A percentile compares a stretch with the other conserved stretches of the same genome.
Conservation (phyloP, 371 early-diverging fungal species). For the Apophysomyces elegans region DNA sequence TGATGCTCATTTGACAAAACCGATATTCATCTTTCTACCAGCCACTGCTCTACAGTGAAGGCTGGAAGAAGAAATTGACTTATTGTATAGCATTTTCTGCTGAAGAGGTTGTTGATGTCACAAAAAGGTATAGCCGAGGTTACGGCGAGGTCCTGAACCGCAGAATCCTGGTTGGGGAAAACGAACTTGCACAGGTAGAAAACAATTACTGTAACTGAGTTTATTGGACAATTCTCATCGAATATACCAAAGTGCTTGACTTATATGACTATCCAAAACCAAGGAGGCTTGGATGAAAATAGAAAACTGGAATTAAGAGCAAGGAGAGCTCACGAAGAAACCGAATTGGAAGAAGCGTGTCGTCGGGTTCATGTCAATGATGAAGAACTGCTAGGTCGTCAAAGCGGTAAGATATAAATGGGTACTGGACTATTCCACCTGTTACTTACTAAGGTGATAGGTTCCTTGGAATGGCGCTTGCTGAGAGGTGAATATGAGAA, state of each 20-base stretch:
- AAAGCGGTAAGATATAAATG: conserved; percentile 41
- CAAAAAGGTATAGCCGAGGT: conserved; percentile 56
- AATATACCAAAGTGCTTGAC: conserved; percentile 15
- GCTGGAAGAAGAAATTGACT: conserved; percentile 77
- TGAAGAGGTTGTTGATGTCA: conserved; percentile 68
- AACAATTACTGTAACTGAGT: conserved; percentile 1
- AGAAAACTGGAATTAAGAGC: conserved; percentile 16
- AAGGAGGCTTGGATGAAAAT: conserved; percentile 14
- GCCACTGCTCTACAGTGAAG: conserved; percentile 67
- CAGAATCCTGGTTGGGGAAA: conserved; percentile 56
- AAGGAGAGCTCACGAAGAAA: conserved; percentile 41
- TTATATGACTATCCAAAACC: conserved; percentile 21
- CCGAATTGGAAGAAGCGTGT: conserved; percentile 41
- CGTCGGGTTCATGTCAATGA: conserved; percentile 24
- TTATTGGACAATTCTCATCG: not conserved
- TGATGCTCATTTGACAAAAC: not conserved
- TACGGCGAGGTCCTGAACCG: conserved; percentile 50
- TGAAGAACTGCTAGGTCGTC: conserved; percentile 53
- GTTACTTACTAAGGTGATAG: conserved; percentile 15
- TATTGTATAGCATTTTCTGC: conserved; percentile 63
- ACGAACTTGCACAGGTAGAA: conserved; percentile 42
- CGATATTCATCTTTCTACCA: conserved; percentile 11
- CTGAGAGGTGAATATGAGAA: conserved; percentile 47
- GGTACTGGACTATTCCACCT: not conserved
- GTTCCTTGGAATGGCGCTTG: conserved; percentile 54